Evolutionary conservation across 306 rosid species (phyloP).

Genomic region (Benincasa hispida): DNA sequence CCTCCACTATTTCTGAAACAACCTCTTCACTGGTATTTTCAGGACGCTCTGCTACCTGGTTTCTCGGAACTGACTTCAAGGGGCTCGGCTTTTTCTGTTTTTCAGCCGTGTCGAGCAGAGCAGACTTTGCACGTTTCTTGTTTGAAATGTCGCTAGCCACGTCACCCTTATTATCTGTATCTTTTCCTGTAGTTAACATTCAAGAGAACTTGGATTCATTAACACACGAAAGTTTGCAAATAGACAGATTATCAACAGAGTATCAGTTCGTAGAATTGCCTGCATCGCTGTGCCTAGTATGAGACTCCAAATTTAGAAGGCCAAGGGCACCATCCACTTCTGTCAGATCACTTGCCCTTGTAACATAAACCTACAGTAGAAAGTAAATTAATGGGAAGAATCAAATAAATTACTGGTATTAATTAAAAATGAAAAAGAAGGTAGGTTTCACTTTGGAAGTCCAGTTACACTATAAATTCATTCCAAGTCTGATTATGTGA

Average conservation of each 20-base stretch:
- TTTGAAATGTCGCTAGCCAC: constrained; percentile 15
- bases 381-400: constrained; percentile 4
- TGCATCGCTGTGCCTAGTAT: constrained; percentile 26
- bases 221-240: background rate
- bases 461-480: background rate
- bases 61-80: constrained; percentile 17
- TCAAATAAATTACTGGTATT: background rate
- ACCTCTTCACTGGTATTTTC: constrained; percentile 52
- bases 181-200: constrained; percentile 24
- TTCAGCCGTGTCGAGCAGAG: constrained; percentile 15
- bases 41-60: constrained; percentile 19
- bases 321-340: constrained; percentile 55
- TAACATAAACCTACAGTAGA: constrained; percentile 46
- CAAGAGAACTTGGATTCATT: constrained; percentile 8
- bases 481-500: background rate
- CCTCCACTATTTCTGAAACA: constrained; percentile 46
- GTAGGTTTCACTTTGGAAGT: background rate
- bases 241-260: constrained; percentile 3
- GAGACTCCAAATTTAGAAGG: constrained; percentile 30
- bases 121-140: constrained; percentile 30
- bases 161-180: constrained; percentile 12
- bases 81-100: constrained; percentile 30
- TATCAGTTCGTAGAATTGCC: constrained; percentile 32
- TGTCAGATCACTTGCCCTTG: constrained; percentile 34
- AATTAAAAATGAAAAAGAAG: background rate